Evolutionary conservation across 345 rosid genomes (phyloP).

Genomic region (Pistacia atlantica): DNA sequence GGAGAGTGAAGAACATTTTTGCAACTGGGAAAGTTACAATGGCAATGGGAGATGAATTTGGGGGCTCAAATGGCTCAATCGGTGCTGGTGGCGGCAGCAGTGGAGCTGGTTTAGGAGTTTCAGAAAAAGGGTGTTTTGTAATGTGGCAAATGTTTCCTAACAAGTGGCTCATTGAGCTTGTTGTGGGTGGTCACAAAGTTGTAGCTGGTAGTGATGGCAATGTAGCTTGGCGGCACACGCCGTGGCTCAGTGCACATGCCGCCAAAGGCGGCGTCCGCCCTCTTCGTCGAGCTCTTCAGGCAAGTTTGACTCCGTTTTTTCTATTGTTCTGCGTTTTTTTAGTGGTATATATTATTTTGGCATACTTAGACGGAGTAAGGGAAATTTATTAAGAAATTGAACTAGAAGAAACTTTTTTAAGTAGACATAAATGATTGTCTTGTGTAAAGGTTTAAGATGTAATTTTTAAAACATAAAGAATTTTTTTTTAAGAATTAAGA

Average conservation of each 20-base stretch:
- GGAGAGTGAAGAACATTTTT: constrained; percentile 70
- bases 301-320: constrained; percentile 27
- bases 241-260: constrained; percentile 85
- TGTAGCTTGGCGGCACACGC: constrained; percentile 93
- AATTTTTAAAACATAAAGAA: no score
- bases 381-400: no score
- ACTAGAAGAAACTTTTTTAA: no score
- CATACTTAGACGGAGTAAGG: no score
- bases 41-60: constrained; percentile 73
- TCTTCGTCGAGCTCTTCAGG: constrained; percentile 92
- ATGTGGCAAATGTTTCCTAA: constrained; percentile 99
- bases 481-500: no score
- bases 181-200: constrained; percentile 73
- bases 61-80: constrained; percentile 38
- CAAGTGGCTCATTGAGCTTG: constrained; percentile 90
- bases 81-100: constrained; percentile 27
- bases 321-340: neutral
- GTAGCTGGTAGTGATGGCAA: constrained; percentile 87
- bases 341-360: no score
- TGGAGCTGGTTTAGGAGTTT: constrained; percentile 18
- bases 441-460: no score
- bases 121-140: constrained; percentile 88
- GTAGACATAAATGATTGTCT: no score
- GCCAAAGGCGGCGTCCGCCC: constrained; percentile 91
- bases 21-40: constrained; percentile 82